Base-by-base conservation (phyloP, 805 yeast species). In the Lipomyces lipofer region DNA sequence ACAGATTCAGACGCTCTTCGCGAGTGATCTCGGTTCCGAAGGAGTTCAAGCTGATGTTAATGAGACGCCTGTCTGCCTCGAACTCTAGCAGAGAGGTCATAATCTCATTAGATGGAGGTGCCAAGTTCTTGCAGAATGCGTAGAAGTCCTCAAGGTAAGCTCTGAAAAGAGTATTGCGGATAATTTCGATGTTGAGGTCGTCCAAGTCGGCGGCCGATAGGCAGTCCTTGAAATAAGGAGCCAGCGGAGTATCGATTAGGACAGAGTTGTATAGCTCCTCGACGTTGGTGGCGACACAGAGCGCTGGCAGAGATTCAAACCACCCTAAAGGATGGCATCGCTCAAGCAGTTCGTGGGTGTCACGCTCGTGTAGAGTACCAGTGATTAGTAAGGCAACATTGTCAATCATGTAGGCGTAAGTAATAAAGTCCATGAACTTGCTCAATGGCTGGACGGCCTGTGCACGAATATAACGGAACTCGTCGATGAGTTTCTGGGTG, bases 361-460 rank as follows among this genome's bases (percentile, higher is more conserved):
- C 97, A 66, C 98, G 81, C 67, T 91, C 95, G 69, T 94, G 99
- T 58, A 94, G 81, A 0, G 99, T 90, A 21, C 99, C 99, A 1
- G 97, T 91, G 67, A 94, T 92, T 86, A 94, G 86, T 67, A 94
- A 77, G 22, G 94, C 88, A 36, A 94, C 96, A 71, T 94, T 94
- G 74, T 94, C 99, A 67, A 94, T 95, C 99, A 94, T 94, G 73
- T 95, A 94, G 9, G 97, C 95, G 69, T 91, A 94, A 43, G 95
- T 85, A 69, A 95, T 89, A 70, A 75, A 95, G 70, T 95, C 97
- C 83, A 94, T 79, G 68, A 92, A 90, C 69, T 83, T 81, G 40
- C 88, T 76, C 66, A 92, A 75, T 30, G 85, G 86, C 56, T 89
- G 90, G 32, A 85, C 84, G 3, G 96, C 83, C 70, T 92, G 96